Conservation (phyloP, 208 protist species). For the Crithidia fasciculata region DNA sequence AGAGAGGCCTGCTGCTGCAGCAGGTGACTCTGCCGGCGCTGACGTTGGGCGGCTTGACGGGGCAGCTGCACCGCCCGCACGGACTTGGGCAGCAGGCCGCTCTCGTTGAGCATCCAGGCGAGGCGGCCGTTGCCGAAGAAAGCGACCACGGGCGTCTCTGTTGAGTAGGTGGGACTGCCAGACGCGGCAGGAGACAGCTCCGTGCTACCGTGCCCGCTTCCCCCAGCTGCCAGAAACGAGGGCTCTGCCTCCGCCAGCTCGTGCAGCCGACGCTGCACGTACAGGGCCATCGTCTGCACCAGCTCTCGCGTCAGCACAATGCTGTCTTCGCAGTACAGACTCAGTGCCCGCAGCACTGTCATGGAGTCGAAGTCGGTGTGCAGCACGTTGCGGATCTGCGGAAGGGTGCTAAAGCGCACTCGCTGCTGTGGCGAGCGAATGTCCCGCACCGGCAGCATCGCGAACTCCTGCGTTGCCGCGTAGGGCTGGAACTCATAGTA, state of each 20-base stretch:
- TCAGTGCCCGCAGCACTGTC: conserved; percentile 46
- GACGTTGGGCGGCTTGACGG: conserved; percentile 35
- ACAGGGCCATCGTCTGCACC: conserved; percentile 54
- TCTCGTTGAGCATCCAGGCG: conserved; percentile 61
- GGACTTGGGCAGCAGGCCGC: conserved; percentile 28
- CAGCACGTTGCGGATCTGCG: conserved; percentile 70
- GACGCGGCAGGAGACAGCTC: neutral
- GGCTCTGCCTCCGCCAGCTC: conserved; percentile 40
- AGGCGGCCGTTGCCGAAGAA: conserved; percentile 81
- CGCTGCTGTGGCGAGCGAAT: conserved; percentile 27
- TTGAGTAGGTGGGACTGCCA: conserved; percentile 25
- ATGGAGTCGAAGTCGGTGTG: conserved; percentile 76
- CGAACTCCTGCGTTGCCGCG: conserved; percentile 69
- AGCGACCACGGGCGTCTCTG: conserved; percentile 56
- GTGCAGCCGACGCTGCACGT: conserved; percentile 51
- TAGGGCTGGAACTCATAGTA: conserved; percentile 69
- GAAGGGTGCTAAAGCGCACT: conserved; percentile 60
- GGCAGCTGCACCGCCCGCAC: conserved; percentile 62
- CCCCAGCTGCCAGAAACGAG: conserved; percentile 23
- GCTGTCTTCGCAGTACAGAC: conserved; percentile 55
- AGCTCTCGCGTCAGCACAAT: conserved; percentile 60
- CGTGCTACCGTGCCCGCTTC: neutral
- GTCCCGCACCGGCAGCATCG: conserved; percentile 61
- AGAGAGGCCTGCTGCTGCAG: conserved; percentile 33
- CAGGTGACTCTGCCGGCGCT: conserved; percentile 33